Base-by-base conservation (phyloP, 1,139 yeast species). In the Eremothecium coryli region DNA sequence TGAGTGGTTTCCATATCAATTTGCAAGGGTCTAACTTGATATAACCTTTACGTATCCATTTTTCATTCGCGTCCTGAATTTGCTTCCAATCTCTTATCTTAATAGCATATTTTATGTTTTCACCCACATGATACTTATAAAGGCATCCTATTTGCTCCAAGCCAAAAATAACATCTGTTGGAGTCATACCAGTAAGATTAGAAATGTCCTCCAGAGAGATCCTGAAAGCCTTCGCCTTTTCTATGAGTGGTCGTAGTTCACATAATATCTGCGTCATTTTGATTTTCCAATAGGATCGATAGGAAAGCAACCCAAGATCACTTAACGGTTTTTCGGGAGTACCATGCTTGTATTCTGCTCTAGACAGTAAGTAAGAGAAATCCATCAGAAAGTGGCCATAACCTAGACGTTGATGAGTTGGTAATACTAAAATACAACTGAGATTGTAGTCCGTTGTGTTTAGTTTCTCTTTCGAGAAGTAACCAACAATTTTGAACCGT, bases 241-340 rank as follows among this genome's bases (percentile, higher is more conserved):
- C 32, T 6, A 32, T 17, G 2, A 56, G 32, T 6, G 56, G 31
- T 12, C 43, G 43, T 5, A 52, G 36, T 2, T 36, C 20, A 8
- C 37, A 12, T 7, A 76, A 46, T 7, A 58, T 58, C 18, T 58
- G 60, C 15, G 76, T 58, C 13, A 84, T 63, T 5, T 79, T 65
- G 2, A 76, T 60, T 46, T 73, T 77, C 97, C 98, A 90, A 56
- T 82, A 90, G 48, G 78, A 82, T 44, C 93, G 65, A 57, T 90
- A 90, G 44, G 95, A 82, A 21, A 82, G 60, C 32, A 86, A 62
- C 0, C 98, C 98, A 37, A 88, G 63, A 46, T 82, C 93, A 48
- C 93, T 79, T 36, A 90, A 65, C 0, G 98, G 97, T 51, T 88
- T 88, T 49, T 90, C 98, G 0, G 98, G 98, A 0, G 96, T 82